Base-by-base conservation (phyloP, 2,329 filamentous ascomycete species). In the Diaporthe amygdali region DNA sequence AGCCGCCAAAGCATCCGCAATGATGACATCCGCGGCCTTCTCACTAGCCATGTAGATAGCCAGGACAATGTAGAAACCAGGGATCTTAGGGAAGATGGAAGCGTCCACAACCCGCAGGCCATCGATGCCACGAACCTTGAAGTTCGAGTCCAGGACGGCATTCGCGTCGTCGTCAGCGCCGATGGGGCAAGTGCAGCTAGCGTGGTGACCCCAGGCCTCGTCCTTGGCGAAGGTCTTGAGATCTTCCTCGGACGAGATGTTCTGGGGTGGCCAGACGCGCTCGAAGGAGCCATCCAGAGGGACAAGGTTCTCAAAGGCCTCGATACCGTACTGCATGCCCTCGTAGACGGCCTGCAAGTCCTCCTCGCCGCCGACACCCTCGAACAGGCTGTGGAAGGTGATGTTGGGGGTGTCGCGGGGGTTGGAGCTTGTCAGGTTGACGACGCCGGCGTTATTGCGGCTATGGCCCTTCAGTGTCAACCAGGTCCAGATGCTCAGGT, bases 331-430 rank as follows among this genome's bases (percentile, higher is more conserved):
- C 46, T 66, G 30, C 10, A 64, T 41, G 32, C 70, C 72, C n/a
- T 68, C 70, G 39, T 72, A 73, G 17, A 90, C 73, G 1, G 89
- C 88, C 55, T 89, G 85, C 12, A 88, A 76, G 59, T 89, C 84
- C 25, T 66, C 59, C 56, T 73, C 64, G 37, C 66, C 69, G 20
- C 59, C 59, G 27, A 47, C 41, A 12, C 59, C 59, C 59, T 63
- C 59, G 30, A 34, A 44, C 66, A 44, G 88, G 88, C 0, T 82
- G 79, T 90, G 88, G 82, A 90, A 92, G 69, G 83, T 72, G 44
- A 73, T 72, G 32, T 72, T 68, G 44, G 74, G 71, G 51, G 74
- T 73, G 56, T 75, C 74, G 27, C 71, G 69, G 27, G 73, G 68
- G 55, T 74, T 72, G 64, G 74, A 67, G 44, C 73, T 68, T 56